A percentile compares a stretch with the other conserved stretches of the same genome.
phyloP scores from a whole-genome alignment of 257 asterid species.

The Scutellaria minor region DNA sequence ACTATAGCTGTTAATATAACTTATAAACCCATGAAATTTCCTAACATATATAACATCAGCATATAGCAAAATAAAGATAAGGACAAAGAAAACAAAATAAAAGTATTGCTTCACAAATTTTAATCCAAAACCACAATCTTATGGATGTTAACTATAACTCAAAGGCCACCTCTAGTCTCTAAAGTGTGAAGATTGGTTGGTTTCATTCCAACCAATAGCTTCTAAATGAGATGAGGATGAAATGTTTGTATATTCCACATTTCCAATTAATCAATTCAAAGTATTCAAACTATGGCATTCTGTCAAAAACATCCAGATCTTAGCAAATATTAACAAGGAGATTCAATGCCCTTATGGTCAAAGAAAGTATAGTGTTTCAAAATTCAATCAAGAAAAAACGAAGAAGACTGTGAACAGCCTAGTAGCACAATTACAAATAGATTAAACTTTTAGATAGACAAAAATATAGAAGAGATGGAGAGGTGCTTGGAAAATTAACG shows the following conservation, averaged over 20 bases:
- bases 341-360: slow-evolving; percentile 17
- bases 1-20: slow-evolving; percentile 28
- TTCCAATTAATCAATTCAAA: neutral
- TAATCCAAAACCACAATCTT: neutral
- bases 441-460: neutral
- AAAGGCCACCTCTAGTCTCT: slow-evolving; percentile 18
- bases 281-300: neutral
- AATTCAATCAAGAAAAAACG: neutral
- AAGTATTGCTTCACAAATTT: slow-evolving; percentile 21
- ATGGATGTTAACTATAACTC: slow-evolving; percentile 9
- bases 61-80: neutral
- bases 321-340: slow-evolving; percentile 11
- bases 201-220: slow-evolving; percentile 15
- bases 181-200: slow-evolving; percentile 11
- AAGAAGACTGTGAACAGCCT: neutral
- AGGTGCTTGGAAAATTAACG: neutral
- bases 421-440: slow-evolving; percentile 12
- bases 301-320: slow-evolving; percentile 14
- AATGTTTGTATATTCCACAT: neutral
- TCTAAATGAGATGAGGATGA: slow-evolving; percentile 21
- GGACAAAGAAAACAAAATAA: slow-evolving; percentile 10
- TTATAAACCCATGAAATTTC: slow-evolving; percentile 21
- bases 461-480: slow-evolving; percentile 14
- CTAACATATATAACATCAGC: neutral
- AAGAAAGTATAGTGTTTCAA: slow-evolving; percentile 1